These are phyloP conservation scores for Gymnopus androsaceus DNA, from an alignment of 1,284 basidiomycete species.

Conservation along the genomic window DNA sequence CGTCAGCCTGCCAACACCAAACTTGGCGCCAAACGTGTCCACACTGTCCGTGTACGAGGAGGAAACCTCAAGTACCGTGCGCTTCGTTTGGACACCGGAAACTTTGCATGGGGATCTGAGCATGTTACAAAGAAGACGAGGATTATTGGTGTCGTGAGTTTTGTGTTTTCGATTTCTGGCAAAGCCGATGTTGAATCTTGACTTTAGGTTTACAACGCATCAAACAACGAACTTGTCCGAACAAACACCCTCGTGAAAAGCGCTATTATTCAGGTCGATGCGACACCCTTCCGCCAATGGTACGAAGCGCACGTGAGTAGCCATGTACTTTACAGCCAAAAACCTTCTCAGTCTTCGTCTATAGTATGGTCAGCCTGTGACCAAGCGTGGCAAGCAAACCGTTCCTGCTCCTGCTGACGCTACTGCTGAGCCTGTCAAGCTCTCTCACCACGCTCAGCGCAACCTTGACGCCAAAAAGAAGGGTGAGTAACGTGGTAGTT, in stretches of 20 bases:
- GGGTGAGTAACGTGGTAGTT: constrained; percentile 45
- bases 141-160: constrained; percentile 89
- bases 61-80: constrained; percentile 94
- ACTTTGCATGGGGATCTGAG: constrained; percentile 97
- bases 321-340: not conserved
- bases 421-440: constrained; percentile 69
- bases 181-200: constrained; percentile 1
- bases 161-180: not conserved
- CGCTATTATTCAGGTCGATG: constrained; percentile 94
- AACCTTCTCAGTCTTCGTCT: constrained; percentile 16
- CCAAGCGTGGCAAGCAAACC: constrained; percentile 74
- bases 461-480: constrained; percentile 87
- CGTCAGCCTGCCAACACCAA: constrained; percentile 95
- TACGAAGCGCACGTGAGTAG: constrained; percentile 94
- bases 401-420: constrained; percentile 41
- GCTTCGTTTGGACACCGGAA: constrained; percentile 90
- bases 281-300: constrained; percentile 97
- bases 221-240: constrained; percentile 98
- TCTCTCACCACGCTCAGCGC: constrained; percentile 88
- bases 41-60: constrained; percentile 90
- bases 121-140: constrained; percentile 91
- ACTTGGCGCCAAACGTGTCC: constrained; percentile 90
- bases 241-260: constrained; percentile 97
- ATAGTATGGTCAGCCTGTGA: constrained; percentile 89
- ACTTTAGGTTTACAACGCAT: constrained; percentile 89